Evolutionary conservation across 108 stramenopile genomes (phyloP).

Genomic region (Heterococcus sp.): DNA sequence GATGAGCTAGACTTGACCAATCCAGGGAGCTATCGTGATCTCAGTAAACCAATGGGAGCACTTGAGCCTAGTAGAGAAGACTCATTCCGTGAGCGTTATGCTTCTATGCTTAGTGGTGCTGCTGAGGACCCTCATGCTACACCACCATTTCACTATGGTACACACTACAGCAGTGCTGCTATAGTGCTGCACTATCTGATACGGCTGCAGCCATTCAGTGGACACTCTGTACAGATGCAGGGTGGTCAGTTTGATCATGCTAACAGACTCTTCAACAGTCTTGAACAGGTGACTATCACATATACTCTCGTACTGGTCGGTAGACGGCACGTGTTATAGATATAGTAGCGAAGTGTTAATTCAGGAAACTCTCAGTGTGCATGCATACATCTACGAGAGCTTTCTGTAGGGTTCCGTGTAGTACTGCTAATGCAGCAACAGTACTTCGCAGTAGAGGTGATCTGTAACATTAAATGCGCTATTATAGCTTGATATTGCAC

Average conservation of each 20-base stretch:
- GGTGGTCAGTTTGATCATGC: constrained; percentile 88
- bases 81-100: constrained; percentile 47
- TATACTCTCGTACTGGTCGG: too few species aligned
- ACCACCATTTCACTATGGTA: constrained; percentile 75
- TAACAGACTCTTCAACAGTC: constrained; percentile 87
- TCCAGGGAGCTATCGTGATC: constrained; percentile 74
- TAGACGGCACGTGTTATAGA: too few species aligned
- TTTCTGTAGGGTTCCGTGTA: too few species aligned
- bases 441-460: too few species aligned
- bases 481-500: neutral
- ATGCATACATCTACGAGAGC: too few species aligned
- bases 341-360: too few species aligned
- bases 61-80: constrained; percentile 32
- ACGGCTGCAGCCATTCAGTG: constrained; percentile 83
- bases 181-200: constrained; percentile 79
- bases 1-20: constrained; percentile 73
- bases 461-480: too few species aligned
- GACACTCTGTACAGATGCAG: constrained; percentile 81
- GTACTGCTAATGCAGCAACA: too few species aligned
- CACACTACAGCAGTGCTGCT: constrained; percentile 90
- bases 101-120: neutral
- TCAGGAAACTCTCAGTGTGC: too few species aligned
- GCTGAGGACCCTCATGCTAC: neutral
- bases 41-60: constrained; percentile 89
- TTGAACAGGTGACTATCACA: constrained; percentile 66